A percentile compares a stretch with the other conserved stretches of the same genome.
These are phyloP conservation scores for Aspergillus sojae DNA, from an alignment of 2,329 filamentous ascomycete genomes.

Conservation along the genomic window DNA sequence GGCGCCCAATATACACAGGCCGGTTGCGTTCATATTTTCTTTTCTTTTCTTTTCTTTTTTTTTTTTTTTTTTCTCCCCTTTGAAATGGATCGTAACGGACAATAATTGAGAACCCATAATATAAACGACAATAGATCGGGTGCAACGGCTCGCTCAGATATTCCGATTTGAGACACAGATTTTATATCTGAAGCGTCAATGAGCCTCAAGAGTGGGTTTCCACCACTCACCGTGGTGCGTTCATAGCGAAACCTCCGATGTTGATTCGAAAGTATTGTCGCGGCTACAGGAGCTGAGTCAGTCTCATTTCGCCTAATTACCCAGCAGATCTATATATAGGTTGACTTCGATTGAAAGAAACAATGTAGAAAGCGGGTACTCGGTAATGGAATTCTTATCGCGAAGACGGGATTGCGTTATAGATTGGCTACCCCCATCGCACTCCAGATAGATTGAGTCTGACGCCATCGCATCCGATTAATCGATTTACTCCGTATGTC, in stretches of 20 bases:
- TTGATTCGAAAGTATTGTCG: constrained; percentile 1
- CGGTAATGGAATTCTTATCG: not conserved
- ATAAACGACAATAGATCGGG: not conserved
- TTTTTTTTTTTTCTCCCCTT: not conserved
- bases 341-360: not conserved
- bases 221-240: not conserved
- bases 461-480: not conserved
- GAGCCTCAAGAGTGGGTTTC: not conserved
- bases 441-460: not conserved
- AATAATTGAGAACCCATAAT: not conserved
- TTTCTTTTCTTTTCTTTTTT: not conserved
- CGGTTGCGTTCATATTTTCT: not conserved
- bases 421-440: not conserved
- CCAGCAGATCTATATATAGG: not conserved
- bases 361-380: not conserved
- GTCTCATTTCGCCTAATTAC: not conserved
- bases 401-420: not conserved
- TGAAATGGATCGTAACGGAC: not conserved
- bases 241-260: not conserved
- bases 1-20: not conserved
- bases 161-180: not conserved
- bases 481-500: not conserved
- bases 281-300: constrained; percentile 6
- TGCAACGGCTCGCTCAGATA: not conserved
- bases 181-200: not conserved